These are phyloP conservation scores for Ceratocystis huliohia DNA, from an alignment of 2,329 filamentous ascomycete genomes.

Conservation along the genomic window DNA sequence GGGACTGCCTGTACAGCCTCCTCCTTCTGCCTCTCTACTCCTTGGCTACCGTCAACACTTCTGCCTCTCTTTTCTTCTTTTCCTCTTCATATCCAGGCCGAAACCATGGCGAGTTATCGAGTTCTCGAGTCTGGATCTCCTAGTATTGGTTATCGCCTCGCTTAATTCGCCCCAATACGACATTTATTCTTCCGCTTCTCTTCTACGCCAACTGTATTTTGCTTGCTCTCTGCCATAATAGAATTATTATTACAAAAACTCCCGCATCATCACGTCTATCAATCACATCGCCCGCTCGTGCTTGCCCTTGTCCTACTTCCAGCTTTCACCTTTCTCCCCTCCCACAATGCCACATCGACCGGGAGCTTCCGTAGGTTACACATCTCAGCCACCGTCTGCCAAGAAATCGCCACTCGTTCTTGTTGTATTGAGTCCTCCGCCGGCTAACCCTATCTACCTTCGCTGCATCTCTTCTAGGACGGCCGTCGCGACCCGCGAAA, in stretches of 20 bases:
- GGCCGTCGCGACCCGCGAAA: slow-evolving; percentile 12
- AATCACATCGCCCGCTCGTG: neutral
- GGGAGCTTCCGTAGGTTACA: slow-evolving; percentile 1
- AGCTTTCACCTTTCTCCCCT: neutral
- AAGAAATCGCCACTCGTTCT: neutral
- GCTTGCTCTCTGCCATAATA: neutral
- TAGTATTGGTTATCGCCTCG: neutral
- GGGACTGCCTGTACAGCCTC: neutral
- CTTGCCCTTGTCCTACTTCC: neutral
- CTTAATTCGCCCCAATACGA: neutral
- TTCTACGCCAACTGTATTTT: neutral
- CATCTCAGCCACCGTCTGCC: neutral
- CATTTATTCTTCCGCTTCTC: neutral
- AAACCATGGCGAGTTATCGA: neutral
- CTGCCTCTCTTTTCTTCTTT: slow-evolving; percentile 5
- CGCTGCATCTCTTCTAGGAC: slow-evolving; percentile 4
- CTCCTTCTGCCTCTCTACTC: neutral
- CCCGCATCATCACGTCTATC: neutral
- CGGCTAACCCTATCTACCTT: neutral
- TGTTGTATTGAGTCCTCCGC: neutral
- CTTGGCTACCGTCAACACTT: neutral
- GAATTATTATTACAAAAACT: neutral
- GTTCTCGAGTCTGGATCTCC: neutral
- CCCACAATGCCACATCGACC: slow-evolving; percentile 14
- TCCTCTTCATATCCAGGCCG: neutral